These are phyloP conservation scores for Asterochloris sp. DNA, from an alignment of 139 green algal genomes.

Conservation along the genomic window DNA sequence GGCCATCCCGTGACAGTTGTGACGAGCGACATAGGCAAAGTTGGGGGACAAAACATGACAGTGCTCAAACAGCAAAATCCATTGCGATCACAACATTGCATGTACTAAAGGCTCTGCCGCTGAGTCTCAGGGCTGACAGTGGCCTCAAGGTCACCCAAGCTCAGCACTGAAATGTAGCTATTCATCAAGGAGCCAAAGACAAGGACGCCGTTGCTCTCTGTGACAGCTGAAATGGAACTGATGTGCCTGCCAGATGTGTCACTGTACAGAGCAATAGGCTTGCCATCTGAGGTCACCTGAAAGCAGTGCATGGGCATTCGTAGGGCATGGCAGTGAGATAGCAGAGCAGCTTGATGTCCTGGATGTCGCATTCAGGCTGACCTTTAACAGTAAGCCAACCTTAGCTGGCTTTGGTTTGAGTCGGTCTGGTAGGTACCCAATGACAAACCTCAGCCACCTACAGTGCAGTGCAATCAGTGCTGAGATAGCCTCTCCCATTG, in stretches of 20 bases:
- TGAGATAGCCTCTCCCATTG: neutral
- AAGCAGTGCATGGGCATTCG: neutral
- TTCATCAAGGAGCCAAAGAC: neutral
- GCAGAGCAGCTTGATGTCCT: neutral
- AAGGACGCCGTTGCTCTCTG: neutral
- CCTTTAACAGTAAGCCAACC: slow-evolving; percentile 9
- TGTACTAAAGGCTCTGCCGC: no score
- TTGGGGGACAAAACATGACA: no score
- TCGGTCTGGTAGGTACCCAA: slow-evolving; percentile 3
- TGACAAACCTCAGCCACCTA: slow-evolving; percentile 1
- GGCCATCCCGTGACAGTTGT: no score
- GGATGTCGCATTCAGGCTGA: neutral
- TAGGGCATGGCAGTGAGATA: neutral
- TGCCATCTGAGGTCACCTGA: slow-evolving; percentile 9
- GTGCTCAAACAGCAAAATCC: no score
- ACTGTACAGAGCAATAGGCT: neutral
- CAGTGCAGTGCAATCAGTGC: neutral
- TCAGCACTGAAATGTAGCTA: no score
- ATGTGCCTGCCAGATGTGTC: neutral
- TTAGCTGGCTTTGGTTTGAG: neutral
- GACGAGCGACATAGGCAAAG: no score
- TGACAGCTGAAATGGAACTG: slow-evolving; percentile 2
- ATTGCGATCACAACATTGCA: no score
- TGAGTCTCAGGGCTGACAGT: no score
- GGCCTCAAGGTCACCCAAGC: no score